Conservation (phyloP, 495 filamentous ascomycete genomes). For the Hypoxylon rickii region DNA sequence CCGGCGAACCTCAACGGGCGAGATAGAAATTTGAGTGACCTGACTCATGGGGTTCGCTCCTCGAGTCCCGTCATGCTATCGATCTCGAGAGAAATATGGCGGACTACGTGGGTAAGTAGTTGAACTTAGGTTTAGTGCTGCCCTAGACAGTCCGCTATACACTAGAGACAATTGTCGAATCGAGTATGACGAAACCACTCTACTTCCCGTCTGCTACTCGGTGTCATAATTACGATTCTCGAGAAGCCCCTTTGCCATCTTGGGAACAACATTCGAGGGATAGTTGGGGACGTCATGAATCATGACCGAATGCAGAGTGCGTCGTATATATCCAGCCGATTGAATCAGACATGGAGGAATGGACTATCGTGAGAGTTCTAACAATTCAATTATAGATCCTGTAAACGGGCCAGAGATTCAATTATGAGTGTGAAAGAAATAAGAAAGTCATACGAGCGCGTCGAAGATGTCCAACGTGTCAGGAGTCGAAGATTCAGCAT, state of each 20-base stretch:
- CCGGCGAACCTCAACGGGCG: background rate
- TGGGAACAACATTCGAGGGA: background rate
- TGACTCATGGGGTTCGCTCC: too few relatives aligned
- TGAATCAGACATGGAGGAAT: too few relatives aligned
- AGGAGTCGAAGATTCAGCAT: slow-evolving; percentile 1
- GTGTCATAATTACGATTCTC: slow-evolving; percentile 8
- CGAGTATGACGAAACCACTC: slow-evolving; percentile 3
- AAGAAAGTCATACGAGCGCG: background rate
- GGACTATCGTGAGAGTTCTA: too few relatives aligned
- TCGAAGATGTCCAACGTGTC: background rate
- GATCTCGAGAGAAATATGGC: too few relatives aligned
- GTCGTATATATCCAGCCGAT: background rate
- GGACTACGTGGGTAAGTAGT: background rate
- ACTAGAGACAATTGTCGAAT: background rate
- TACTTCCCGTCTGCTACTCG: background rate
- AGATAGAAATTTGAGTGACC: too few relatives aligned
- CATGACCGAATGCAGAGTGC: background rate
- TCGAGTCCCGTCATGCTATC: too few relatives aligned
- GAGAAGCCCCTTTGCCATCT: background rate
- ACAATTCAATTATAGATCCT: too few relatives aligned
- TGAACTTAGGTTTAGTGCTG: background rate
- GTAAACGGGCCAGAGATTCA: too few relatives aligned
- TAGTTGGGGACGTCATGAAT: background rate
- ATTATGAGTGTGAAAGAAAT: too few relatives aligned
- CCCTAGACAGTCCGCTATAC: background rate